A percentile compares a stretch with the other conserved stretches of the same genome.
Evolutionary conservation across 129 eudicot genomes (phyloP).

Genomic region (Saussurea involucrata): DNA sequence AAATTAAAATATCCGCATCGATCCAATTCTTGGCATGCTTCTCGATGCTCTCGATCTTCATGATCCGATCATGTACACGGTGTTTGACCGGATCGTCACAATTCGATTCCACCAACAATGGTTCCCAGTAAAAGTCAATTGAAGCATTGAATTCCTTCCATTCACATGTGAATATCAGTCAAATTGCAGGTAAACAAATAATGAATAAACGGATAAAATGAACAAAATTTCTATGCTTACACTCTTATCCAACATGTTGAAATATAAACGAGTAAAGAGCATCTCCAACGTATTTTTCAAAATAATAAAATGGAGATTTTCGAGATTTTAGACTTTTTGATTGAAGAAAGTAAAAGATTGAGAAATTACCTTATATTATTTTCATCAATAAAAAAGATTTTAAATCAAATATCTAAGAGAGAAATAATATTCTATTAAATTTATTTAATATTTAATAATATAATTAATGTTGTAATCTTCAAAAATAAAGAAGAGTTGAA

Average conservation of each 20-base stretch:
- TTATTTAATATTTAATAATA: too few species aligned
- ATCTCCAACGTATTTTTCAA: not conserved
- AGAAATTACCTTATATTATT: too few species aligned
- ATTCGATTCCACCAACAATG: conserved; percentile 68
- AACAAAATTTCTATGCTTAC: not conserved
- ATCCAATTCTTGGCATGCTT: conserved; percentile 63
- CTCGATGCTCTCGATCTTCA: conserved; percentile 50
- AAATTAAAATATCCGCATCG: conserved; percentile 55
- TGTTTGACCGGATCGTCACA: conserved; percentile 62
- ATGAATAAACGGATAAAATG: not conserved
- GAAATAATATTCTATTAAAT: too few species aligned
- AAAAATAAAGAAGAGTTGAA: too few species aligned
- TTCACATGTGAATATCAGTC: not conserved
- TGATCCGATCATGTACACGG: conserved; percentile 45
- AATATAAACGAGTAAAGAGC: not conserved
- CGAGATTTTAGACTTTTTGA: not conserved
- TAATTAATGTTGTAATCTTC: too few species aligned
- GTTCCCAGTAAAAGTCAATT: conserved; percentile 71
- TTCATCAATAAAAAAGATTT: too few species aligned
- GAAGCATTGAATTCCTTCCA: conserved; percentile 63
- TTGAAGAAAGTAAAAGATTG: not conserved
- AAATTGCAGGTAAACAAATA: not conserved
- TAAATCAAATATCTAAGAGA: too few species aligned
- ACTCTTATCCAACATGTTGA: not conserved
- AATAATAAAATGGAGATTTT: not conserved